Evolutionary conservation across 2,329 filamentous ascomycete species (phyloP), one percentile per base, ranked within the genome.

Genomic region (Fusarium incarnatum): DNA sequence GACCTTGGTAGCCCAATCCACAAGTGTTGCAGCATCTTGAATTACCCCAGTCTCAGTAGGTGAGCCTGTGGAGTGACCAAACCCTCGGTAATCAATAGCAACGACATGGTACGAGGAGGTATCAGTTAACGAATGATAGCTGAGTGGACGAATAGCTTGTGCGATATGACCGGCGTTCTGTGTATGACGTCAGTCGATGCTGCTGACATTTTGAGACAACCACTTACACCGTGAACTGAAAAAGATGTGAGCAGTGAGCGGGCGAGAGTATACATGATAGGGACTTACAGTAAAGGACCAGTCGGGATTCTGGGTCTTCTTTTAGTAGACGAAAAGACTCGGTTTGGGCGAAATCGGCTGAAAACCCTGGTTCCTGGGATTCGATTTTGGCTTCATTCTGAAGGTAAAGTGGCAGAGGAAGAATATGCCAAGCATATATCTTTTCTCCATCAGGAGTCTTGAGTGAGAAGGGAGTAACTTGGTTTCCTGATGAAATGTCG

Each of bases 41-140:
- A 97, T 92, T 10, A 98, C 82, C 1, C 95, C 95, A 37, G 86
- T 82, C 81, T 98, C 95, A 0, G 90, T 91, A 1, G 95, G 95
- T 6, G 81, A 82, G n/a, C 95, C 94, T 1, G 90, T 93, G 11
- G 92, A 96, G 41, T 88, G 86, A 1, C 94, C 94, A 73, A 93
- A 98, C 9, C 94, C 94, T 20, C 94, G 91, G 80, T 98, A 98
- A 83, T 97, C 94, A 74, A 97, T 89, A 41, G 93, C 88, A n/a
- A 98, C 84, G 46, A 97, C 87, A 77, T 98, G 94, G 57, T 94
- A 89, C 0, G 86, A 87, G 3, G 91, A 92, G 5, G 90, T 89
- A 55, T 91, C 88, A 6, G 94, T 89, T 44, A 97, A 83, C 46
- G 90, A 86, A 73, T 94, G 93, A 78, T 97, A 97, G 60, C 89